phyloP scores from a whole-genome alignment of 192 early-diverging fungal species.

The Coemansia sp. region DNA sequence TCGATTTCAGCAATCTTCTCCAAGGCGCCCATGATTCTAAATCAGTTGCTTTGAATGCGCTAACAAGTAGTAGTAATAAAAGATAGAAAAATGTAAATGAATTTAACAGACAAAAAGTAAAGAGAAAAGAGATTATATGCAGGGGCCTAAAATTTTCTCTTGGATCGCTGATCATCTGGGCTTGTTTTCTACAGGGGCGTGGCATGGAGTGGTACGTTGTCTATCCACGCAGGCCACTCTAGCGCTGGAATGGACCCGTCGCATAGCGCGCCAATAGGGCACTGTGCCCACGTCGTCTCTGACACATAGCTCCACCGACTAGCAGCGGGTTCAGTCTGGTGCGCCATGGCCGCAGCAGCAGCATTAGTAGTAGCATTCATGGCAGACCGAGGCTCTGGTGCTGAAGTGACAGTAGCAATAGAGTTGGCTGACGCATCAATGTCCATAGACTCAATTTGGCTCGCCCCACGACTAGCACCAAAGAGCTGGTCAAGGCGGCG shows the following conservation, averaged over 20 bases:
- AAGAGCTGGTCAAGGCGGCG: constrained; percentile 27
- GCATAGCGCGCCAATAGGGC: constrained; percentile 35
- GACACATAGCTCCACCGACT: constrained; percentile 29
- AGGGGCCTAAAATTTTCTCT: background rate
- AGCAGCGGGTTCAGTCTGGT: background rate
- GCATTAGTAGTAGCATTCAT: background rate
- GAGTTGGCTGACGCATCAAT: constrained; percentile 11
- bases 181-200: background rate
- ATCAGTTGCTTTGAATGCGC: too few species aligned
- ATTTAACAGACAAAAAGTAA: background rate
- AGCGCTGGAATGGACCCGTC: constrained; percentile 34
- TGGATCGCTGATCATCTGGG: background rate
- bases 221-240: constrained; percentile 45
- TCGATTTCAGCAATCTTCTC: constrained; percentile 93
- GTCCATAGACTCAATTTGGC: constrained; percentile 12
- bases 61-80: too few species aligned
- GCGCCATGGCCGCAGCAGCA: background rate
- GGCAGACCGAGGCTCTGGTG: background rate
- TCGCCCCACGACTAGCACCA: constrained; percentile 7
- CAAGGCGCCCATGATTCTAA: constrained; percentile 69
- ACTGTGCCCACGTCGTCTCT: constrained; percentile 18
- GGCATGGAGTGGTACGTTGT: constrained; percentile 23
- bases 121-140: background rate
- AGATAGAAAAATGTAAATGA: background rate
- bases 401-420: background rate